These are phyloP conservation scores for Prunus mume DNA, from an alignment of 306 rosid genomes.

Conservation along the genomic window DNA sequence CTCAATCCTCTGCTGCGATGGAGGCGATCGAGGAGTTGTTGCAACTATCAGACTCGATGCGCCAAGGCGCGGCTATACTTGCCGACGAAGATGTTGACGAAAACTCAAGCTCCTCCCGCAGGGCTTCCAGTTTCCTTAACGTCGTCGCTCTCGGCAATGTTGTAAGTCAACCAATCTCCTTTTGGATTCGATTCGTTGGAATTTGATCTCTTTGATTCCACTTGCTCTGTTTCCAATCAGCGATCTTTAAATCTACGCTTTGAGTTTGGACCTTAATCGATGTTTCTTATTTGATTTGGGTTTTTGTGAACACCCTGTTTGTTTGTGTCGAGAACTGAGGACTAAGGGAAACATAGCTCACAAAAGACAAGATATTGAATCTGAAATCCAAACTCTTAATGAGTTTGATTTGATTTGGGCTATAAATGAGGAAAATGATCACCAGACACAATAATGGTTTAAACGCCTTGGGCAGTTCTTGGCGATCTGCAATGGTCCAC, in stretches of 20 bases:
- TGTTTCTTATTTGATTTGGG: too few species aligned
- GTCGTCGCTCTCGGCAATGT: slow-evolving; percentile 93
- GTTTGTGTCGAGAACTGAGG: not conserved
- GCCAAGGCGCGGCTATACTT: slow-evolving; percentile 79
- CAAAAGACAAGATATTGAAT: not conserved
- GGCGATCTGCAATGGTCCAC: not conserved
- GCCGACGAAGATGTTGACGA: slow-evolving; percentile 96
- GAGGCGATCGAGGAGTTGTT: slow-evolving; percentile 93
- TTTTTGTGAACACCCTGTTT: not conserved
- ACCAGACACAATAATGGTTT: not conserved
- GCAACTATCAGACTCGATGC: slow-evolving; percentile 87
- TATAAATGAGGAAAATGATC: not conserved
- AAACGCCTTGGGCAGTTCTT: not conserved
- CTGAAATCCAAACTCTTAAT: not conserved
- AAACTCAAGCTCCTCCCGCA: slow-evolving; percentile 49
- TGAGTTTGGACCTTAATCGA: not conserved
- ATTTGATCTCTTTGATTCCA: not conserved
- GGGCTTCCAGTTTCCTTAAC: slow-evolving; percentile 85
- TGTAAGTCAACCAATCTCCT: slow-evolving; percentile 49
- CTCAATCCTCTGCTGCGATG: slow-evolving; percentile 38
- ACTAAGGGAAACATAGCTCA: not conserved
- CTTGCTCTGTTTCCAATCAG: not conserved
- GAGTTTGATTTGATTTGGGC: not conserved
- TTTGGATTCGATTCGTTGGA: not conserved
- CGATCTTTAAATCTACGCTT: slow-evolving; percentile 24